These are phyloP conservation scores for Galerina sulciceps DNA, from an alignment of 768 basidiomycete genomes.

Conservation along the genomic window DNA sequence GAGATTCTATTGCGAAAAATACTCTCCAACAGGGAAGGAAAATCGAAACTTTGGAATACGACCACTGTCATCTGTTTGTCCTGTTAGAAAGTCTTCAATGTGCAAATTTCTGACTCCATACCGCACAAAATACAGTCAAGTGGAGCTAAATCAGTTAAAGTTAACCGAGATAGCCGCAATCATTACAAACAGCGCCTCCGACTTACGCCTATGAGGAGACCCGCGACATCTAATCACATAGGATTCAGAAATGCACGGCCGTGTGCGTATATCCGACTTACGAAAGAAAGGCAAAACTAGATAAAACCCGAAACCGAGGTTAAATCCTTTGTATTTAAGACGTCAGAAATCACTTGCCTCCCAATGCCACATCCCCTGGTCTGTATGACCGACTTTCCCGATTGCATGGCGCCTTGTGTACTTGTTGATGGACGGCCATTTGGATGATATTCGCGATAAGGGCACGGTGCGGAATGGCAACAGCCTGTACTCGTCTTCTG, in stretches of 20 bases:
- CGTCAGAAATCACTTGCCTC: slow-evolving; percentile 27
- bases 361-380: slow-evolving; percentile 53
- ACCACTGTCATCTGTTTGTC: slow-evolving; percentile 52
- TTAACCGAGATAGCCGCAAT: slow-evolving; percentile 12
- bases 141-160: slow-evolving; percentile 47
- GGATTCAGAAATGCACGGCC: neutral
- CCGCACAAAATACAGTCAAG: slow-evolving; percentile 56
- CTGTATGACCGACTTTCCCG: slow-evolving; percentile 38
- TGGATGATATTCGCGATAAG: slow-evolving; percentile 61
- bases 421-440: slow-evolving; percentile 45
- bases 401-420: slow-evolving; percentile 24
- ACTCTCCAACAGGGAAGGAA: slow-evolving; percentile 47
- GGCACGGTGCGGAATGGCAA: slow-evolving; percentile 56
- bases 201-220: slow-evolving; percentile 57
- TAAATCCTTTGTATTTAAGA: neutral
- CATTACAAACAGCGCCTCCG: neutral
- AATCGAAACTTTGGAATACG: slow-evolving; percentile 48
- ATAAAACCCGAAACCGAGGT: slow-evolving; percentile 11
- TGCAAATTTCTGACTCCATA: slow-evolving; percentile 22
- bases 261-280: slow-evolving; percentile 33
- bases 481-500: slow-evolving; percentile 36
- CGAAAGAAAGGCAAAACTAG: slow-evolving; percentile 44
- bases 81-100: neutral
- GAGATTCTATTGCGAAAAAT: slow-evolving; percentile 49
- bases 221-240: slow-evolving; percentile 34